Percentiles rank a stretch among this genome's conserved stretches.
Conservation (phyloP, 2,329 filamentous ascomycete species). For the Fusarium keratoplasticum region DNA sequence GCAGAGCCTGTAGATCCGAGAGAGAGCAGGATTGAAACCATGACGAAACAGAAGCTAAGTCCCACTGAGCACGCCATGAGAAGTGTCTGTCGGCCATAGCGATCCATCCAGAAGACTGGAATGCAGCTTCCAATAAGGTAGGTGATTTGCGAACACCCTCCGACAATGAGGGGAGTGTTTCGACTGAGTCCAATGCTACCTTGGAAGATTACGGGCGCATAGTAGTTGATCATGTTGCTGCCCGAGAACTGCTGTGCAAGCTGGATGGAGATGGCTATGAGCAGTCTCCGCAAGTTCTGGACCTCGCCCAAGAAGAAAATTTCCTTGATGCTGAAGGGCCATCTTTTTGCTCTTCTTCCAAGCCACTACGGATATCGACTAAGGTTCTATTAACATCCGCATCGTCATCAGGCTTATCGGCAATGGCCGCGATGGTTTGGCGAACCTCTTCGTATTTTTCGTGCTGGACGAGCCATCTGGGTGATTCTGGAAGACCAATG, state of each 20-base stretch:
- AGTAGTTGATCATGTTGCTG: conserved; percentile 42
- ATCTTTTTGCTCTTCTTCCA: neutral
- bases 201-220: conserved; percentile 52
- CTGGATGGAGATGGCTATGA: neutral
- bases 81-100: neutral
- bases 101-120: neutral
- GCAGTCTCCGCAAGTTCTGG: neutral
- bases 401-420: neutral
- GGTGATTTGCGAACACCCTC: neutral
- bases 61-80: neutral
- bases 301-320: neutral
- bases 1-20: neutral
- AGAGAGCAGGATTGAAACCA: neutral
- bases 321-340: neutral
- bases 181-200: neutral
- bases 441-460: neutral
- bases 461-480: neutral
- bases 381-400: neutral
- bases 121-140: neutral
- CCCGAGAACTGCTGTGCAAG: conserved; percentile 19
- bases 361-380: neutral
- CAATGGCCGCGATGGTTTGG: neutral
- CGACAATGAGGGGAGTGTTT: neutral
- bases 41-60: neutral
- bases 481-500: neutral